Evolutionary conservation across 805 yeast genomes (phyloP), one percentile per base, ranked within the genome.

Genomic region (Pichia cabralensis): DNA sequence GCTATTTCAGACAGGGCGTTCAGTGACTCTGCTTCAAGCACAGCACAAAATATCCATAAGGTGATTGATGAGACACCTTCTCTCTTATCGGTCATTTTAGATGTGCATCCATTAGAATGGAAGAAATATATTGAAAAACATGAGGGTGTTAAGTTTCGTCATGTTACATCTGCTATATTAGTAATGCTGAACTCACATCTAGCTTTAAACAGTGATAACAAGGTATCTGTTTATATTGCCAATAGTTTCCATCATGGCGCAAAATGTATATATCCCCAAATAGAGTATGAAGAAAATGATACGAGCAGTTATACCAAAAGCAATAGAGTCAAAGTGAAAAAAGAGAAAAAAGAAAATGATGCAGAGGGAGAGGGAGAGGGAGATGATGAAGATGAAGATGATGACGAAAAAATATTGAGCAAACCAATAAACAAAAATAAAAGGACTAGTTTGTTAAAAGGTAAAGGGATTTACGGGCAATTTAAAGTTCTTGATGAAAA

Each of bases 101-200:
- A 89, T 44, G 64, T 84, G 8, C 76, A 82, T 31, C 86, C 95
- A 0, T 55, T 63, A 22, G 75, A 80, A 28, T 81, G 89, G 89
- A 60, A 50, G 38, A 58, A 59, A 26, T 50, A 69, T 13, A 31
- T 26, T 16, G 45, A 43, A 19, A 35, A 61, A 60, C 68, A 67
- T 29, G 33, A 36, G 4, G 39, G 38, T 4, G 63, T 69, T n/a
- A 50, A 74, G 28, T 55, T 84, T 16, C 65, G 70, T 41, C 74
- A 76, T 28, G 74, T 80, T 7, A 55, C 80, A 6, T 69, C 80
- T 42, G 64, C 88, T 3, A 50, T 88, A 8, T 56, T 85, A 22
- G 85, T 92, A 17, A 76, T 80, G 48, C 55, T 88, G 33, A 92
- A 92, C 55, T 86, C 94, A 2, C 98, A 92, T 55, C 54, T 92